A percentile compares a stretch with the other conserved stretches of the same genome.
phyloP scores from a whole-genome alignment of 208 protist genomes.

The Trypanosoma melophagium region DNA sequence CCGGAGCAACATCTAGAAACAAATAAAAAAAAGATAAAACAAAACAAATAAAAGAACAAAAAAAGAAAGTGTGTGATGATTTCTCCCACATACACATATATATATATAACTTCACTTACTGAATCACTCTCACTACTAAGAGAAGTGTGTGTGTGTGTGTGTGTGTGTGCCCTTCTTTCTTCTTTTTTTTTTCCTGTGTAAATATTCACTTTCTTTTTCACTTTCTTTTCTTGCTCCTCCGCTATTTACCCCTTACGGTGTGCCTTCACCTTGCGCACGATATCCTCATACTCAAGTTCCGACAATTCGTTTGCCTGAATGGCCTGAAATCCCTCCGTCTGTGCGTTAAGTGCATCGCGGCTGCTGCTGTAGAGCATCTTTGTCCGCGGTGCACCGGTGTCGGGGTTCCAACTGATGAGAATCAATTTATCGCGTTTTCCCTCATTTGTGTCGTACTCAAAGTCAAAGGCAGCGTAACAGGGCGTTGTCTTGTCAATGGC shows the following conservation, averaged over 20 bases:
- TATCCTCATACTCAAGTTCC: conserved; percentile 58
- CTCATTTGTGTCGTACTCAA: conserved; percentile 75
- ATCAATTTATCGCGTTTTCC: conserved; percentile 84
- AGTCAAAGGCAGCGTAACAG: conserved; percentile 92
- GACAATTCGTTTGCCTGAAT: conserved; percentile 86
- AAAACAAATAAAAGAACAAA: conserved; percentile 2
- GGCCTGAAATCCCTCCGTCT: conserved; percentile 78
- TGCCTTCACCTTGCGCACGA: conserved; percentile 47
- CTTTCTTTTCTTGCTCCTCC: neutral
- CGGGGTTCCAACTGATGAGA: conserved; percentile 87
- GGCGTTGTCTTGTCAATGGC: conserved; percentile 69
- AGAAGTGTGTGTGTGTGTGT: too few species aligned
- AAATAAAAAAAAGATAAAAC: too few species aligned
- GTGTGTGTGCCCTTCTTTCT: conserved; percentile 3
- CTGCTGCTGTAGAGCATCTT: conserved; percentile 90
- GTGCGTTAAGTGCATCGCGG: conserved; percentile 68
- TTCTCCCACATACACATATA: neutral
- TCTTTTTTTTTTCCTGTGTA: conserved; percentile 16
- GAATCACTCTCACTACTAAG: neutral
- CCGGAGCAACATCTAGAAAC: too few species aligned
- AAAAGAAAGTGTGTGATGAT: neutral
- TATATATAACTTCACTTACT: neutral
- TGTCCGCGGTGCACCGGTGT: conserved; percentile 68
- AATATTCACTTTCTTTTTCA: neutral
- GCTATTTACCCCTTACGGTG: conserved; percentile 30